Evolutionary conservation across 2,329 filamentous ascomycete genomes (phyloP).

Genomic region (Colletotrichum noveboracense): DNA sequence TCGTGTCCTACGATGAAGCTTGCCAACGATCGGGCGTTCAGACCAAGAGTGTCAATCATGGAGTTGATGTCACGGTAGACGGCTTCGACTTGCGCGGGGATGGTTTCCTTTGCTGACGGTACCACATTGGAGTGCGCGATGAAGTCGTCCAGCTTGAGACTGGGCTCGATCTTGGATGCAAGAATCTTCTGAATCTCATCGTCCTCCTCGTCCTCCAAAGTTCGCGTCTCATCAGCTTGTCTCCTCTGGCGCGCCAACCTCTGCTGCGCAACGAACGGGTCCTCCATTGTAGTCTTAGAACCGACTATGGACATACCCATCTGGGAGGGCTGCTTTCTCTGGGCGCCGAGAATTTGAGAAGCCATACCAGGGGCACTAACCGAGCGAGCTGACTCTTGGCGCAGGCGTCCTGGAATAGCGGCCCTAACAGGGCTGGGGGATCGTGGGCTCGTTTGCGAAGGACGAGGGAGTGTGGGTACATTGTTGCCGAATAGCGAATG

Average conservation of each 20-base stretch:
- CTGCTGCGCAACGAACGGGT: constrained; percentile 55
- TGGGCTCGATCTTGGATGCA: constrained; percentile 64
- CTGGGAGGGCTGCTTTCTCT: constrained; percentile 41
- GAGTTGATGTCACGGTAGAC: constrained; percentile 84
- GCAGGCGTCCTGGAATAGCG: constrained; percentile 55
- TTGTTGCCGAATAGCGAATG: constrained; percentile 61
- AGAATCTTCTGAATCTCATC: constrained; percentile 70
- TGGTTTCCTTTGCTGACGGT: constrained; percentile 58
- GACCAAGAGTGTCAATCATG: constrained; percentile 91
- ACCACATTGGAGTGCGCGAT: constrained; percentile 64
- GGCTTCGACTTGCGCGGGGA: constrained; percentile 68
- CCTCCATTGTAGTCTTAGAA: constrained; percentile 43
- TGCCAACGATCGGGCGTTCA: constrained; percentile 76
- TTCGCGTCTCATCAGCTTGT: constrained; percentile 61
- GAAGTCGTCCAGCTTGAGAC: constrained; percentile 69
- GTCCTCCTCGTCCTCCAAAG: constrained; percentile 72
- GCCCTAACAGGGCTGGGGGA: constrained; percentile 75
- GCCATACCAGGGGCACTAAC: constrained; percentile 66
- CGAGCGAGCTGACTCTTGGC: constrained; percentile 58
- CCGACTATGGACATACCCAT: constrained; percentile 44
- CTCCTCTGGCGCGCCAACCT: constrained; percentile 58
- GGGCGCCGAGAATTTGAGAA: constrained; percentile 53
- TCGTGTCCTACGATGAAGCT: constrained; percentile 72
- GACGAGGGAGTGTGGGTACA: constrained; percentile 59
- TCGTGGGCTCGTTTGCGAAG: constrained; percentile 64